A percentile compares a stretch with the other conserved stretches of the same genome.
phyloP scores from a whole-genome alignment of 2,329 filamentous ascomycete genomes.

The Aspergillus amoenus region DNA sequence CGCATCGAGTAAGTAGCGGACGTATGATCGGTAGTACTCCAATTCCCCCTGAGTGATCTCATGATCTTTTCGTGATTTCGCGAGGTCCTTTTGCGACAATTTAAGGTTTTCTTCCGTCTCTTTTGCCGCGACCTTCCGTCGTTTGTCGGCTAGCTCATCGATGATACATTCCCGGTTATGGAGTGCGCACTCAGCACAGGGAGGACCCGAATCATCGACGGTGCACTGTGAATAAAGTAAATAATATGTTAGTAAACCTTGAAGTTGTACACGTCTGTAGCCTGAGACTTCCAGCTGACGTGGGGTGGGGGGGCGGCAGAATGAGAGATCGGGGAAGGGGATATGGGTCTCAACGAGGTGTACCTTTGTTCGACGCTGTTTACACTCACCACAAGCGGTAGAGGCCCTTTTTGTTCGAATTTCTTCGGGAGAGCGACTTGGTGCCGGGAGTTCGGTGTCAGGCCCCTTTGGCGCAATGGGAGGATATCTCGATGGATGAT shows the following conservation, averaged over 20 bases:
- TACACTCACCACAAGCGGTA: constrained; percentile 38
- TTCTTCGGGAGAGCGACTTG: constrained; percentile 27
- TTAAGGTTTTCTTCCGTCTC: constrained; percentile 32
- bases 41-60: neutral
- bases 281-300: too few relatives aligned
- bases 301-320: neutral
- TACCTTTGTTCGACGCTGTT: constrained; percentile 40
- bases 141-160: constrained; percentile 36
- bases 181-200: constrained; percentile 35
- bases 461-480: constrained; percentile 32
- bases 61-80: constrained; percentile 19
- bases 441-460: constrained; percentile 17
- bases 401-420: constrained; percentile 35
- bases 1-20: constrained; percentile 28
- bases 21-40: constrained; percentile 23
- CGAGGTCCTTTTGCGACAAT: constrained; percentile 24
- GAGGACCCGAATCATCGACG: constrained; percentile 22
- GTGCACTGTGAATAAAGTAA: constrained; percentile 27
- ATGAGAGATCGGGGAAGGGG: neutral
- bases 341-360: neutral
- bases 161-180: constrained; percentile 35
- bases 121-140: constrained; percentile 34
- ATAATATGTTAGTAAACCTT: neutral
- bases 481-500: constrained; percentile 26
- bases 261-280: too few relatives aligned